A percentile compares a stretch with the other conserved stretches of the same genome.
phyloP scores from a whole-genome alignment of 345 rosid species.

The Streptanthus diversifolius region DNA sequence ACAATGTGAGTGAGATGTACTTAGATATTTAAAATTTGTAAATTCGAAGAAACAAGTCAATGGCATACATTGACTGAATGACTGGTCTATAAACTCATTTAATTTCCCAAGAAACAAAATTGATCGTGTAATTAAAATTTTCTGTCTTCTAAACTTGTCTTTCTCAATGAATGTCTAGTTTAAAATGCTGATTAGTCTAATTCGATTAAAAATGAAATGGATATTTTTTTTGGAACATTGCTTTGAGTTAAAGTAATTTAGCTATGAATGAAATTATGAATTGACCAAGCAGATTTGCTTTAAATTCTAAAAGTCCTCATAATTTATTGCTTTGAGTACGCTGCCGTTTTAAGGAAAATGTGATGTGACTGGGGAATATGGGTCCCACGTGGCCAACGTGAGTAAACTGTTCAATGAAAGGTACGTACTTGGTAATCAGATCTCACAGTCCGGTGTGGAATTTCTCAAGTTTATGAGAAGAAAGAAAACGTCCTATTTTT shows the following conservation, averaged over 20 bases:
- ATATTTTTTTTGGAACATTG: not conserved
- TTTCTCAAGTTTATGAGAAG: not conserved
- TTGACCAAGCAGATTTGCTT: constrained; percentile 13
- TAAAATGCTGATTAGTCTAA: not conserved
- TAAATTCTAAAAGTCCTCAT: constrained; percentile 10
- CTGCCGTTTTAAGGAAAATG: not conserved
- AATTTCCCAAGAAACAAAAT: not conserved
- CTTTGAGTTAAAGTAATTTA: not conserved
- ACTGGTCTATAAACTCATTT: not conserved
- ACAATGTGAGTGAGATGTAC: constrained; percentile 1
- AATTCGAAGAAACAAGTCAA: not conserved
- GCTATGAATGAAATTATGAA: not conserved
- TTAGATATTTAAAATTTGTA: not conserved
- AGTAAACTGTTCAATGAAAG: not conserved
- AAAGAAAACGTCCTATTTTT: no score
- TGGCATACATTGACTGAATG: not conserved
- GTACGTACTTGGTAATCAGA: not conserved
- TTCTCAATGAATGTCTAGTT: not conserved
- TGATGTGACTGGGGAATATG: constrained; percentile 33
- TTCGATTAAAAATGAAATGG: not conserved
- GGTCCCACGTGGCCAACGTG: constrained; percentile 17
- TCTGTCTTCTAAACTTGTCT: not conserved
- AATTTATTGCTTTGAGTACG: not conserved
- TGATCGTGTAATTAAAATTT: not conserved
- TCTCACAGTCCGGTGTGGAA: constrained; percentile 10